Evolutionary conservation across 1,284 basidiomycete species (phyloP).

Genomic region (Hymenochaete sp.): DNA sequence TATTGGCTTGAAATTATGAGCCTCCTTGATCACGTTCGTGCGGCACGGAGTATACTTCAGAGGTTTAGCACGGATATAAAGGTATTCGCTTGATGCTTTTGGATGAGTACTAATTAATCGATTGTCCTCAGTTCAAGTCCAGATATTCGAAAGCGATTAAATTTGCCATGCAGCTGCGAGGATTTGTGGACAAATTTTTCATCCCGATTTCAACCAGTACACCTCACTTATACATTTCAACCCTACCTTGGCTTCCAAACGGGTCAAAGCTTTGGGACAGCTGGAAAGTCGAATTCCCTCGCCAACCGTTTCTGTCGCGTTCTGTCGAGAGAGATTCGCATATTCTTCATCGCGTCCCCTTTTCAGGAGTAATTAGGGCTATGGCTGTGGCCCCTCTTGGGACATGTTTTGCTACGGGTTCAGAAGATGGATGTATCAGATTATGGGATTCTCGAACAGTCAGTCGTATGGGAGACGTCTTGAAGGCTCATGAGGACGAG

Average conservation of each 20-base stretch:
- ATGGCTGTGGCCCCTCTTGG: no score
- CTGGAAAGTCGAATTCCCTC: background rate
- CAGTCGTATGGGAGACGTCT: no score
- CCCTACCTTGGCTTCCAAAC: background rate
- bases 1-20: slow-evolving; percentile 7
- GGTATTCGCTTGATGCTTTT: background rate
- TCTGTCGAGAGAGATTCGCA: no score
- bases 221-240: slow-evolving; percentile 12
- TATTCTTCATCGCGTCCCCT: no score
- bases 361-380: no score
- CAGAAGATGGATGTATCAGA: slow-evolving; percentile 71
- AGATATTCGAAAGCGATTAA: background rate
- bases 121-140: background rate
- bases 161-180: background rate
- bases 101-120: background rate
- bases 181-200: background rate
- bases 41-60: background rate
- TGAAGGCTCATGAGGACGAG: slow-evolving; percentile 71
- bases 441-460: slow-evolving; percentile 4
- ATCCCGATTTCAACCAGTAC: background rate
- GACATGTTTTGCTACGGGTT: no score
- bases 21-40: no score
- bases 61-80: background rate
- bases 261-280: background rate
- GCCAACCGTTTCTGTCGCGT: background rate